Conservation (phyloP, 352 stramenopile genomes). For the Phytophthora sojae region DNA sequence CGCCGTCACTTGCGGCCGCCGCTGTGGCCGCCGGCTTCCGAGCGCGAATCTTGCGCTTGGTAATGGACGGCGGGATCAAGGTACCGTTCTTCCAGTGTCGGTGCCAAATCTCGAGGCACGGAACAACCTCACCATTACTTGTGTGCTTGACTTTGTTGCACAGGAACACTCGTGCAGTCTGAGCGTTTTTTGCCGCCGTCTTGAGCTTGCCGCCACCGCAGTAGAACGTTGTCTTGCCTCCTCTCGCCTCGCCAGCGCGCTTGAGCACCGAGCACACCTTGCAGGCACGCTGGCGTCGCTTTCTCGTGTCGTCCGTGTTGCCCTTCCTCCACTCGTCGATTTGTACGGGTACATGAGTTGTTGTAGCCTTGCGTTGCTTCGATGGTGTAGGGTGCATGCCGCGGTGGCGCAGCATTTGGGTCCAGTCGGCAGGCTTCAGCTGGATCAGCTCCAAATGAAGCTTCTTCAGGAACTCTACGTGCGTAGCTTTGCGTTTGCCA, state of each 20-base stretch:
- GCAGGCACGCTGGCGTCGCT: too few relatives aligned
- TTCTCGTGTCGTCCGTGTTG: too few relatives aligned
- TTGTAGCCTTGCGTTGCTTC: not conserved
- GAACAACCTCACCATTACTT: not conserved
- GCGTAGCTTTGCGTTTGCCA: not conserved
- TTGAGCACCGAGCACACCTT: too few relatives aligned
- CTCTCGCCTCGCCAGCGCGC: not conserved
- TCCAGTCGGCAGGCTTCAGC: not conserved
- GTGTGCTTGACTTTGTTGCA: slow-evolving; percentile 18
- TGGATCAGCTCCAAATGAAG: not conserved
- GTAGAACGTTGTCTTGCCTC: slow-evolving; percentile 9
- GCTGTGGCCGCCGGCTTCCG: not conserved
- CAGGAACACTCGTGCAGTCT: not conserved
- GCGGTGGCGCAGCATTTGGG: not conserved
- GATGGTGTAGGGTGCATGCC: not conserved
- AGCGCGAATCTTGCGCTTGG: slow-evolving; percentile 6
- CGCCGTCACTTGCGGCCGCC: not conserved
- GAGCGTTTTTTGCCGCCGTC: not conserved
- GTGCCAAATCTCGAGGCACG: slow-evolving; percentile 16
- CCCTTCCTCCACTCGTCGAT: not conserved
- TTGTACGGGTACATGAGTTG: not conserved
- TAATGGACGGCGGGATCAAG: not conserved
- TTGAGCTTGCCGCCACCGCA: slow-evolving; percentile 6
- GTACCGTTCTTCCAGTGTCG: too few relatives aligned
- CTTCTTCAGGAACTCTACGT: not conserved